Base-by-base conservation (phyloP, 2,329 filamentous ascomycete genomes). In the Rhinocladiella mackenziei region DNA sequence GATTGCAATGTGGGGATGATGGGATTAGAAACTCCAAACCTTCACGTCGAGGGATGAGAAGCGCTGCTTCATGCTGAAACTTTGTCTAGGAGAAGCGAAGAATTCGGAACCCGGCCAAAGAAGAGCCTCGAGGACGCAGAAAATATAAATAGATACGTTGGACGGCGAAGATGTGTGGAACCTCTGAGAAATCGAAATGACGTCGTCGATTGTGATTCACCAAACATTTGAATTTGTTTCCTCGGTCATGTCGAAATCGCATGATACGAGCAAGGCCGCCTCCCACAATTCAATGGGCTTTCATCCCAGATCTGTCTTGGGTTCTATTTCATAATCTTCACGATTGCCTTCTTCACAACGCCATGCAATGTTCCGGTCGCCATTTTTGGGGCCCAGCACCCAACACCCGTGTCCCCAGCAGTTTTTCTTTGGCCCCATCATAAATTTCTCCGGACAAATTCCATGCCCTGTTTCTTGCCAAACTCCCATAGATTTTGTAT, bases 401-500 rank as follows among this genome's bases (percentile, higher is more conserved):
- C 20, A 26, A 40, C 30, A 37, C 32, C 14, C 8, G n/a, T n/a
- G n/a, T n/a, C n/a, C n/a, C n/a, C n/a, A n/a, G n/a, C n/a, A n/a
- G n/a, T n/a, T n/a, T n/a, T n/a, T n/a, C n/a, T n/a, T n/a, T n/a
- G n/a, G n/a, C n/a, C n/a, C n/a, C n/a, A n/a, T 51, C 37, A 58
- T 45, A 58, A 43, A 45, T 58, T 58, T 36, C 94, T 87, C 64
- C 91, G 81, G 75, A 96, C 75, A 77, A 89, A 84, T 70, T 96
- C 89, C 32, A 87, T 85, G 62, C 95, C 70, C 69, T 94, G 91
- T 60, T 84, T 83, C 75, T 92, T 94, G 64, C 89, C 91, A 65
- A 96, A 84, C 65, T 95, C 87, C 68, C 89, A 92, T 56, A 91
- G 75, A 70, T 95, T 96, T 68, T 95, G 82, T 65, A 97, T 80